phyloP scores from a whole-genome alignment of 192 early-diverging fungal genomes.

The Umbelopsis sp. region DNA sequence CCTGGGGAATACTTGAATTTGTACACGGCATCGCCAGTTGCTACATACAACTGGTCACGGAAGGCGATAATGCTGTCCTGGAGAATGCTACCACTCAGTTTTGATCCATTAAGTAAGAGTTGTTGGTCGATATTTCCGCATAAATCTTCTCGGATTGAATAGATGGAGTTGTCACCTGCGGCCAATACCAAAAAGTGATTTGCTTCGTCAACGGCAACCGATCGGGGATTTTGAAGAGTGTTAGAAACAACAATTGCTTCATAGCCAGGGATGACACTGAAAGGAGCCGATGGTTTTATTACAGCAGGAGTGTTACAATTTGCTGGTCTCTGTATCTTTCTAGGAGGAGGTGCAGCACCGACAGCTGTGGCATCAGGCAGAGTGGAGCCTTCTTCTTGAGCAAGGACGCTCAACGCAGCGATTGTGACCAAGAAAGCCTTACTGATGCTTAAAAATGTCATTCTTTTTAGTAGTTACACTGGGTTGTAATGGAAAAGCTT shows the following conservation, averaged over 20 bases:
- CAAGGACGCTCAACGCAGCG: neutral
- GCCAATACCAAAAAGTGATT: constrained; percentile 31
- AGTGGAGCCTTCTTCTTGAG: constrained; percentile 7
- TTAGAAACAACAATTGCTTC: constrained; percentile 30
- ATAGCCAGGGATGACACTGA: constrained; percentile 26
- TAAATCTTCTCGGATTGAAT: constrained; percentile 32
- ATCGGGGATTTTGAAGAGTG: constrained; percentile 21
- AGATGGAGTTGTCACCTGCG: constrained; percentile 15
- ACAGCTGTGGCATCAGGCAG: constrained; percentile 13
- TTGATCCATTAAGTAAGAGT: neutral
- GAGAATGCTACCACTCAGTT: neutral
- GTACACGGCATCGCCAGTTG: constrained; percentile 25
- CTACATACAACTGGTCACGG: constrained; percentile 21
- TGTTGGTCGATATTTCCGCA: constrained; percentile 28
- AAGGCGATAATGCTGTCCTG: constrained; percentile 16
- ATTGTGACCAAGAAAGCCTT: neutral
- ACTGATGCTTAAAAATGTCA: neutral
- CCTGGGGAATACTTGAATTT: constrained; percentile 32
- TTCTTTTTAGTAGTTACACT: neutral
- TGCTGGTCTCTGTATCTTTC: neutral
- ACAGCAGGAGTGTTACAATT: constrained; percentile 20
- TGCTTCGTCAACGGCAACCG: constrained; percentile 24
- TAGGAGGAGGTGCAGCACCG: neutral
- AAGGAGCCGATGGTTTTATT: constrained; percentile 7
- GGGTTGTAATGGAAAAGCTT: neutral